phyloP scores from a whole-genome alignment of 140 eudicot species.

The Ambrosia hybrid region DNA sequence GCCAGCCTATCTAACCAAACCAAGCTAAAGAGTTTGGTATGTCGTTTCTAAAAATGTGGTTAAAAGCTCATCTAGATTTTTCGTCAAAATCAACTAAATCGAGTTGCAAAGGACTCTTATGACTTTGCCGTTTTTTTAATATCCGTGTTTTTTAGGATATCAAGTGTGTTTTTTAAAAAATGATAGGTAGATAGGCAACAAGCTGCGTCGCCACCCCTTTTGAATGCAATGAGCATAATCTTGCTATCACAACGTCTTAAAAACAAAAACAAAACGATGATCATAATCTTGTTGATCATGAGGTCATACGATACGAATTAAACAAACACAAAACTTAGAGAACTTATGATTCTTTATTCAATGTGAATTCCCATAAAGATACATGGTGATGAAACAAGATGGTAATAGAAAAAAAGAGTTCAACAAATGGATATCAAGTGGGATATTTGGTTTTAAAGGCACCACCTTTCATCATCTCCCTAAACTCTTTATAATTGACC shows the following conservation, averaged over 20 bases:
- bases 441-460: conserved; percentile 45
- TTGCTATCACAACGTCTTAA: background rate
- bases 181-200: too few species aligned
- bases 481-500: conserved; percentile 60
- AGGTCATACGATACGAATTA: background rate
- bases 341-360: conserved; percentile 3
- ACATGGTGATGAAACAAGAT: conserved; percentile 33
- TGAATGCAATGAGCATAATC: conserved; percentile 6
- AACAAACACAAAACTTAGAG: conserved; percentile 7
- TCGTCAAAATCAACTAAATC: too few species aligned
- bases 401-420: background rate
- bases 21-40: background rate
- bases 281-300: conserved; percentile 18
- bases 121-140: background rate
- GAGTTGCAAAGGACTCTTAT: too few species aligned
- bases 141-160: too few species aligned
- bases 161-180: too few species aligned
- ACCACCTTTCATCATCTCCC: conserved; percentile 78
- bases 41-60: background rate
- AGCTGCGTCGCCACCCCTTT: too few species aligned
- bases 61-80: too few species aligned
- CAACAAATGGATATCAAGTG: conserved; percentile 12
- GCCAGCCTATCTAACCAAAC: too few species aligned
- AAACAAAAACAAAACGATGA: background rate
- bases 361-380: conserved; percentile 12